These are phyloP conservation scores for Pigoraptor vietnamica DNA, from an alignment of 78 protist species.

Conservation along the genomic window DNA sequence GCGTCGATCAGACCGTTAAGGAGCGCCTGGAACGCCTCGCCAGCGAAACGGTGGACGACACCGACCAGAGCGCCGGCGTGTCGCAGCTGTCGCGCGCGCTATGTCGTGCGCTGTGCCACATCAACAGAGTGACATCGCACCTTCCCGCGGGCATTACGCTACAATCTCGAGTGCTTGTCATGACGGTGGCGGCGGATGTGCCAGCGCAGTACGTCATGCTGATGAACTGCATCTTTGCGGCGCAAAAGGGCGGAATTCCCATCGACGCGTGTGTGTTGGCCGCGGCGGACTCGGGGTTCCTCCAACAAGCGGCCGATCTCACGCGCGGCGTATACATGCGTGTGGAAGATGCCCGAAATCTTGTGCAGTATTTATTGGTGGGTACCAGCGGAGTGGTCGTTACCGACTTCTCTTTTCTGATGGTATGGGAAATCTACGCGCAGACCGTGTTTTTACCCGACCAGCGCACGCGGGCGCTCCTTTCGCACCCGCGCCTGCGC, in stretches of 20 bases:
- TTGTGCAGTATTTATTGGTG: constrained; percentile 53
- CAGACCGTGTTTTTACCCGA: constrained; percentile 52
- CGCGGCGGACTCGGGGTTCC: constrained; percentile 43
- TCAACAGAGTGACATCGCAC: not conserved
- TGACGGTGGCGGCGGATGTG: constrained; percentile 45
- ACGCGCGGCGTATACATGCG: constrained; percentile 55
- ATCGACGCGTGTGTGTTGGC: constrained; percentile 48
- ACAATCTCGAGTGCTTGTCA: constrained; percentile 46
- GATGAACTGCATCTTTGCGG: constrained; percentile 66
- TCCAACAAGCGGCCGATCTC: constrained; percentile 64
- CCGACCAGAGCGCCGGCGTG: not conserved
- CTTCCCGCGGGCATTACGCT: not conserved
- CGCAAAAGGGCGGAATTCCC: constrained; percentile 45
- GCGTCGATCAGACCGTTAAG: not conserved
- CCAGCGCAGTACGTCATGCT: constrained; percentile 51
- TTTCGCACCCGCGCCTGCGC: constrained; percentile 38
- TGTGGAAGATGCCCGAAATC: constrained; percentile 25
- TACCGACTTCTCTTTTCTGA: not conserved
- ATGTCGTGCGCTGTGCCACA: not conserved
- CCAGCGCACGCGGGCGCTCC: constrained; percentile 26
- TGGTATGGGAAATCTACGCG: too few species aligned
- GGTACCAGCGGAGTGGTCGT: too few species aligned
- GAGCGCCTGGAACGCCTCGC: not conserved
- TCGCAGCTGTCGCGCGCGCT: not conserved
- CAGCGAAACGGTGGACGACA: not conserved